A percentile compares a stretch with the other conserved stretches of the same genome.
phyloP scores from a whole-genome alignment of 2,329 filamentous ascomycete genomes.

The Aspergillus caelatus region DNA sequence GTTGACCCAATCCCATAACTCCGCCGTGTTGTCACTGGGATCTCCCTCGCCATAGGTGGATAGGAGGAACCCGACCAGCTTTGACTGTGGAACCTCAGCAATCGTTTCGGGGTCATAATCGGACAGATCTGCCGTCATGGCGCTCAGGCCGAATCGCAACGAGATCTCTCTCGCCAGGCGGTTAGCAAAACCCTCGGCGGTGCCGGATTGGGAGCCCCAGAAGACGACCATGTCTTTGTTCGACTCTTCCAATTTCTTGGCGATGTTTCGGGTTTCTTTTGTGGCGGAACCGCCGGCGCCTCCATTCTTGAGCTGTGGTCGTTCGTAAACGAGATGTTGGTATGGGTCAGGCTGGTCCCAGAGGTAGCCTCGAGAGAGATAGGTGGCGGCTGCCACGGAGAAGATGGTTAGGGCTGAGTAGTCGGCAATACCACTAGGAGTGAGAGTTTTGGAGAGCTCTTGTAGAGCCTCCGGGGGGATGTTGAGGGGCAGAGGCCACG shows the following conservation, averaged over 20 bases:
- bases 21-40: slow-evolving; percentile 91
- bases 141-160: slow-evolving; percentile 86
- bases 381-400: slow-evolving; percentile 40
- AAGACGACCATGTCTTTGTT: slow-evolving; percentile 79
- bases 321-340: slow-evolving; percentile 52
- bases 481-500: not conserved
- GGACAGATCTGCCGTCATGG: slow-evolving; percentile 90
- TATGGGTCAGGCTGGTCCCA: slow-evolving; percentile 57
- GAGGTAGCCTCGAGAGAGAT: slow-evolving; percentile 46
- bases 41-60: slow-evolving; percentile 96
- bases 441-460: slow-evolving; percentile 22
- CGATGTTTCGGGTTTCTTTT: slow-evolving; percentile 52
- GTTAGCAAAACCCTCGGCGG: slow-evolving; percentile 90
- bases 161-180: slow-evolving; percentile 88
- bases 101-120: slow-evolving; percentile 92
- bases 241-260: slow-evolving; percentile 45
- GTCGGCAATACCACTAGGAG: slow-evolving; percentile 34
- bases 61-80: slow-evolving; percentile 85
- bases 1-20: slow-evolving; percentile 85
- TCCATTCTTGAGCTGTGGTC: slow-evolving; percentile 48
- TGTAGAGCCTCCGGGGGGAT: slow-evolving; percentile 23
- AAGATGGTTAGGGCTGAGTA: slow-evolving; percentile 40
- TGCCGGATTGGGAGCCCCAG: slow-evolving; percentile 94
- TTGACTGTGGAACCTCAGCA: slow-evolving; percentile 76
- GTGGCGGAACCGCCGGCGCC: slow-evolving; percentile 14